A percentile compares a stretch with the other conserved stretches of the same genome.
Evolutionary conservation across 495 filamentous ascomycete species (phyloP).

Genomic region (Copromyces sp.): DNA sequence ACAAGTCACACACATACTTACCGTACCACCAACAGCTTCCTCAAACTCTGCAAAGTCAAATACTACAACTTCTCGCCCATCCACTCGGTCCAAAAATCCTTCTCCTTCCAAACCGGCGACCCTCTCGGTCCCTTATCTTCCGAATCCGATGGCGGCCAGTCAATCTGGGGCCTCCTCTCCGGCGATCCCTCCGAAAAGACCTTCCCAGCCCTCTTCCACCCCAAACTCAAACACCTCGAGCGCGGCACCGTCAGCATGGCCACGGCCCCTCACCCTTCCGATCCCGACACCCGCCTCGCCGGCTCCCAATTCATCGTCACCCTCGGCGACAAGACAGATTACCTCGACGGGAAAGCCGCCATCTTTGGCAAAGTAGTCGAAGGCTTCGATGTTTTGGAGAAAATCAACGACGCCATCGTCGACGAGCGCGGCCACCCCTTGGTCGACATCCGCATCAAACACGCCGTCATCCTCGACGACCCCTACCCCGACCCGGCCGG

Average conservation of each 20-base stretch:
- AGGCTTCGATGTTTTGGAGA: constrained; percentile 84
- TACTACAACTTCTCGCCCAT: constrained; percentile 96
- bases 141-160: constrained; percentile 81
- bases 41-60: constrained; percentile 95
- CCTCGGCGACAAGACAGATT: constrained; percentile 75
- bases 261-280: constrained; percentile 61
- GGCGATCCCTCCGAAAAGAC: constrained; percentile 56
- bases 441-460: constrained; percentile 84
- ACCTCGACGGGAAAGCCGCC: constrained; percentile 81
- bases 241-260: constrained; percentile 92
- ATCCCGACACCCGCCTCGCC: constrained; percentile 71
- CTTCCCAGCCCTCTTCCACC: constrained; percentile 74
- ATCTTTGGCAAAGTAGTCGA: constrained; percentile 92
- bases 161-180: constrained; percentile 80
- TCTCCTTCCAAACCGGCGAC: constrained; percentile 92
- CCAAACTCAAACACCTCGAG: constrained; percentile 75
- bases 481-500: constrained; percentile 72
- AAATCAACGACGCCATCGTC: constrained; percentile 81
- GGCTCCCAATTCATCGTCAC: constrained; percentile 89
- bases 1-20: constrained; percentile 35
- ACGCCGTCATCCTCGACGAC: constrained; percentile 83
- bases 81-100: constrained; percentile 78
- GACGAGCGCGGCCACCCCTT: constrained; percentile 77
- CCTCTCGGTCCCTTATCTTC: constrained; percentile 73
- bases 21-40: constrained; percentile 54